Conservation (phyloP, 1,284 basidiomycete species). For the Papiliotrema laurentii region DNA sequence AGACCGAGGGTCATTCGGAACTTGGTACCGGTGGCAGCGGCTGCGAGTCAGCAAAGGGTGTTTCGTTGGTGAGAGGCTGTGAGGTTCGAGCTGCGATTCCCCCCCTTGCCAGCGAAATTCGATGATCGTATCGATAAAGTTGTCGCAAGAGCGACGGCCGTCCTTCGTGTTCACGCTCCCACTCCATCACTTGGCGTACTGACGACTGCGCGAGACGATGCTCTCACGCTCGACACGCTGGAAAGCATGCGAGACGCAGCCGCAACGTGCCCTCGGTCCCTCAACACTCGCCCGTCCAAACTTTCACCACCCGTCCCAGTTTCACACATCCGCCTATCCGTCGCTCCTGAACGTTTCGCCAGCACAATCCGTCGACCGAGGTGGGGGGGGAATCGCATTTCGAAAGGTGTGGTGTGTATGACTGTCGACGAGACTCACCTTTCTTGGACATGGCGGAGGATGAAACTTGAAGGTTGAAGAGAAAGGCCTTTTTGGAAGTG, state of each 20-base stretch:
- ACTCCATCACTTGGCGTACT: too few species aligned
- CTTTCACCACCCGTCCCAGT: background rate
- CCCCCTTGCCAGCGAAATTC: too few species aligned
- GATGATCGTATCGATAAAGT: too few species aligned
- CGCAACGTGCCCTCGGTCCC: background rate
- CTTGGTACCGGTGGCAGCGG: constrained; percentile 75
- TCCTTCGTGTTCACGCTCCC: too few species aligned
- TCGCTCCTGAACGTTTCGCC: constrained; percentile 1
- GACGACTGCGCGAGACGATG: too few species aligned
- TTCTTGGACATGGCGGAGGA: constrained; percentile 36
- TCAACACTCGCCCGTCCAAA: background rate
- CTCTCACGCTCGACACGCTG: too few species aligned
- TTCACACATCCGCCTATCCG: background rate
- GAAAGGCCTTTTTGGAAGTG: too few species aligned
- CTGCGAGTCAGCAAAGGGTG: too few species aligned
- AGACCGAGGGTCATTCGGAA: constrained; percentile 93
- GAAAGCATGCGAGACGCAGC: background rate
- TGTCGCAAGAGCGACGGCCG: too few species aligned
- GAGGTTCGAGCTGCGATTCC: too few species aligned
- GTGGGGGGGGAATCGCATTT: background rate
- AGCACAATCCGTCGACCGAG: background rate
- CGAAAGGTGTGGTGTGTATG: background rate
- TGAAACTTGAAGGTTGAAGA: constrained; percentile 12
- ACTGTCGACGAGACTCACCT: constrained; percentile 19
- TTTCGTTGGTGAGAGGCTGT: too few species aligned